phyloP scores from a whole-genome alignment of 176 grass and related monocot species.

The Phoenix dactylifera region DNA sequence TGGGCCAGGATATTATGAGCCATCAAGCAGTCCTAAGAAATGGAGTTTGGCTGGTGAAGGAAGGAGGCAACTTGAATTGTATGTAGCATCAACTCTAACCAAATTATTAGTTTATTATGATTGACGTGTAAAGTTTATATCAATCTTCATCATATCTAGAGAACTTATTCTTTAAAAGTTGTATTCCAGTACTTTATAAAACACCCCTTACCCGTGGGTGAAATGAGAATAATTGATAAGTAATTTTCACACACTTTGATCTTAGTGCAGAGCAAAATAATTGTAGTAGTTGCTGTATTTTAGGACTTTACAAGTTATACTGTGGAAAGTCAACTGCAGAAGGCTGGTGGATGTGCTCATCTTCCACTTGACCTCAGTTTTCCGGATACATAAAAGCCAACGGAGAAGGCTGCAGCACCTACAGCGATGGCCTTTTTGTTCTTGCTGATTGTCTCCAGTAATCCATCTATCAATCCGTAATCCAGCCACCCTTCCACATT shows the following conservation, averaged over 20 bases:
- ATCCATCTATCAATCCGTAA: slow-evolving; percentile 11
- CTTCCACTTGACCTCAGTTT: slow-evolving; percentile 20
- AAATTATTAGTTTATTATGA: background rate
- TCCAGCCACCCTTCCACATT: slow-evolving; percentile 16
- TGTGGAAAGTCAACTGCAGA: too few relatives aligned
- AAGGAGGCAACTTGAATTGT: slow-evolving; percentile 34
- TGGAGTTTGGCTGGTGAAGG: slow-evolving; percentile 64
- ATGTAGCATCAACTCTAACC: background rate
- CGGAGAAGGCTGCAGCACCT: slow-evolving; percentile 28
- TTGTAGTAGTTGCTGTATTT: too few relatives aligned
- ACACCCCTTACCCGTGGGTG: too few relatives aligned
- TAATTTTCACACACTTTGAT: too few relatives aligned
- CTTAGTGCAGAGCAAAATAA: too few relatives aligned
- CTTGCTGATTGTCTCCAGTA: slow-evolving; percentile 23
- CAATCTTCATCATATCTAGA: too few relatives aligned
- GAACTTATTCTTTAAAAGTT: too few relatives aligned
- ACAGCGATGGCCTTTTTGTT: slow-evolving; percentile 30
- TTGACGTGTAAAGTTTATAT: background rate
- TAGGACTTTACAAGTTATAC: too few relatives aligned
- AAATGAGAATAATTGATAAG: too few relatives aligned
- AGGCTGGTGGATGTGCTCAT: too few relatives aligned
- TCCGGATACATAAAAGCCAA: slow-evolving; percentile 31
- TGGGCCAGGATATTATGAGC: slow-evolving; percentile 68
- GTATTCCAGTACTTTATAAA: too few relatives aligned
- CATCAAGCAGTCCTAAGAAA: slow-evolving; percentile 32